Base-by-base conservation (phyloP, 2,329 filamentous ascomycete species). In the Fusarium sp. region DNA sequence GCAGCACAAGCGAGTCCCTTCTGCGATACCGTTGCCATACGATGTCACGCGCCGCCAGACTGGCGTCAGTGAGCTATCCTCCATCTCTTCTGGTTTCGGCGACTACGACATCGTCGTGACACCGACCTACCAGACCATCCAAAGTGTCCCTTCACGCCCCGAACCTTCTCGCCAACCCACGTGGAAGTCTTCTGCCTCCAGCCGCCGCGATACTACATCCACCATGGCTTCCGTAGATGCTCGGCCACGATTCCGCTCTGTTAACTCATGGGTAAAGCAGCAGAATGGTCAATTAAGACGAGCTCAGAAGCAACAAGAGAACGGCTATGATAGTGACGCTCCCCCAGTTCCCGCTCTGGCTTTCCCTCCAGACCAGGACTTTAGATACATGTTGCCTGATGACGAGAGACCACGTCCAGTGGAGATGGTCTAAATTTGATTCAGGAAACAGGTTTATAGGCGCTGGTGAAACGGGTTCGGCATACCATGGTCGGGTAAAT, bases 241-340 rank as follows among this genome's bases (percentile, higher is more conserved):
- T 44, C 83, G 86, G 7, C 80, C 86, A 15, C 83, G 84, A 6
- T 90, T 89, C 75, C 83, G 86, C 35, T 84, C 81, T 8, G 81
- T 91, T 56, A 83, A 81, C 56, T 89, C 87, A 30, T 91, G 89
- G 89, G 88, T 91, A 3, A 84, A 84, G 67, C 87, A 91, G 73
- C 89, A 91, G 75, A 84, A 84, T 10, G 84, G 83, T 4, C 82
- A 86, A 4, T 75, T 88, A 30, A 83, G 82, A 70, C 80, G 83
- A 26, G 83, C 81, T 3, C 79, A 82, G 68, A 79, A 81, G 56
- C 79, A 78, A 40, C 64, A 70, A 56, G 72, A 60, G 48, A 44
- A 24, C 15, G 47, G 44, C 17, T 35, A 71, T 26, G 72, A 67
- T 9, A 64, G 72, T 19, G 72, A 77, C 20, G 72, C 79, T 11